Percentiles rank a stretch among this genome's conserved stretches.
Evolutionary conservation across 805 yeast species (phyloP).

Genomic region (Candida parachauliodes): DNA sequence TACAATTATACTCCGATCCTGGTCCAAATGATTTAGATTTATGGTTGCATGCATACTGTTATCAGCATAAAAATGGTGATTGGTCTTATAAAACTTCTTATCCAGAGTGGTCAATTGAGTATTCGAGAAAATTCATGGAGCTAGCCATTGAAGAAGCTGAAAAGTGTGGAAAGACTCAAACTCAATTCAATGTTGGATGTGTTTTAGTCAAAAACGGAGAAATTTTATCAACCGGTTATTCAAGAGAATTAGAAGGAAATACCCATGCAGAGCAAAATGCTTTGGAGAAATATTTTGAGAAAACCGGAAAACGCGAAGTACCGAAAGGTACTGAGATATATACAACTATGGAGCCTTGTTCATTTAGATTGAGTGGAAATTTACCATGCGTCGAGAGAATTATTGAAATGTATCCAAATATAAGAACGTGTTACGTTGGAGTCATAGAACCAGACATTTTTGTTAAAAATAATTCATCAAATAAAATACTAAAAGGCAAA

Average conservation of each 20-base stretch:
- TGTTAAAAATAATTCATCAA: conserved; percentile 72
- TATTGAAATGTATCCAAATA: conserved; percentile 39
- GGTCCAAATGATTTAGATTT: conserved; percentile 81
- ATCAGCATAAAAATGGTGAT: conserved; percentile 51
- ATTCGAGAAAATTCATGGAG: conserved; percentile 62
- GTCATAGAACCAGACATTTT: conserved; percentile 88
- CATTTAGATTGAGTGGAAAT: conserved; percentile 84
- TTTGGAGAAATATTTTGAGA: conserved; percentile 60
- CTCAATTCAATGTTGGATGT: conserved; percentile 95
- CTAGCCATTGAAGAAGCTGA: conserved; percentile 74
- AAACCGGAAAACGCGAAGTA: conserved; percentile 35
- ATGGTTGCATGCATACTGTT: conserved; percentile 88
- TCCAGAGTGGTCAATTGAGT: conserved; percentile 78
- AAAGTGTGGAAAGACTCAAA: conserved; percentile 74
- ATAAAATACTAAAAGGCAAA: conserved; percentile 45
- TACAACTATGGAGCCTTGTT: conserved; percentile 98
- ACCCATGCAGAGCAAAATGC: conserved; percentile 99
- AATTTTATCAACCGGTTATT: conserved; percentile 77
- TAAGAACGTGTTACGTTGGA: conserved; percentile 83
- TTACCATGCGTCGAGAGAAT: conserved; percentile 84
- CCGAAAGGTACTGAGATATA: conserved; percentile 80
- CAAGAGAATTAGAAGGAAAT: conserved; percentile 89
- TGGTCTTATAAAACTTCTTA: conserved; percentile 77
- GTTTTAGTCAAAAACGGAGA: conserved; percentile 59
- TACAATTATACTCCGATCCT: conserved; percentile 80